Evolutionary conservation across 768 basidiomycete genomes (phyloP), one percentile per base, ranked within the genome.

Genomic region (Coprinellus micaceus): DNA sequence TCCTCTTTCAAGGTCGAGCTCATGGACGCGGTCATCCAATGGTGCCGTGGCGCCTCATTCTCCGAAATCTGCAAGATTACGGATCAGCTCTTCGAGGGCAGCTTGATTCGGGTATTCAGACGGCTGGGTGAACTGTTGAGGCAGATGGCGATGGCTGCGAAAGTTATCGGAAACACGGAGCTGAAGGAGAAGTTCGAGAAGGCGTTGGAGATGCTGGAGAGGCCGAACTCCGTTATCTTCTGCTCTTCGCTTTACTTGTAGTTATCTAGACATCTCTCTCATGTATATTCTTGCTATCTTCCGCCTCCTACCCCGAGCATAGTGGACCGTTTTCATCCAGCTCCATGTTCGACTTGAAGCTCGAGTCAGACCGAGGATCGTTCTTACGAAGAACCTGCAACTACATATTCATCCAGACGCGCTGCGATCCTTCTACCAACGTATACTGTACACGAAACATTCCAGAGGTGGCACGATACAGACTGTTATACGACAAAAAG

Each of bases 1-100:
- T 80, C 86, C 52, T 93, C 90, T 11, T 99, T 99, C 85, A 98
- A 98, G 72, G 92, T 97, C 19, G 96, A 98, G 66, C 84, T 99
- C 49, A 99, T 98, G 94, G 97, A 98, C 61, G 92, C 91, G 0
- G 97, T 98, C 10, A 80, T 94, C 33, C 90, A 94, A 59, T 99
- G 97, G 97, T 98, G 96, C 74, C 85, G 92, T n/a, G 97, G 97
- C 3, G 91, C 94, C 15, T 92, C 91, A 25, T 99, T 99, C 72
- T 78, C 89, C 1, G 96, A 99, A 24, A 94, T 98, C 54, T 94
- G 91, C 82, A 97, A 97, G 95, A 79, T 95, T 65, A 94, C 94
- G 4, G 94, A 96, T 69, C 91, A 94, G 58, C 50, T 57, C 28
- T 99, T 98, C 63, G 97, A 99, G 68, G 97, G 97, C 37, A 94